Conservation (phyloP, 805 yeast species). For the Isabelozyma heimii region DNA sequence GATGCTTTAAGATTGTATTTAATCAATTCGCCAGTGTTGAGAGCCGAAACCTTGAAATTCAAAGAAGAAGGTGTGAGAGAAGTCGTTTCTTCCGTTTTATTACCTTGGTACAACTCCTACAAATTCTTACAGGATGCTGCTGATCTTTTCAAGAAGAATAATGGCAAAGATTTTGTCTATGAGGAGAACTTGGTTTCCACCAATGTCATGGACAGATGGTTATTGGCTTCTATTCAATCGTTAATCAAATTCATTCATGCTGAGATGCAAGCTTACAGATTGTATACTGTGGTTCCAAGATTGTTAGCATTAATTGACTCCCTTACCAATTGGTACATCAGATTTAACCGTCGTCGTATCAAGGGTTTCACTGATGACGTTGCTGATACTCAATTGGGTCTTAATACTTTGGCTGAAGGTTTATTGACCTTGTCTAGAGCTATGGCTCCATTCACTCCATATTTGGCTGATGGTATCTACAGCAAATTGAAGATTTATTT, state of each 20-base stretch:
- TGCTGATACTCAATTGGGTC: constrained; percentile 80
- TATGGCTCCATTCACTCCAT: constrained; percentile 99
- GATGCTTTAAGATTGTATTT: constrained; percentile 95
- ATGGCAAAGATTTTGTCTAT: constrained; percentile 67
- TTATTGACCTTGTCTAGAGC: constrained; percentile 85
- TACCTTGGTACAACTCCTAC: constrained; percentile 99
- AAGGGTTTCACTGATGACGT: constrained; percentile 86
- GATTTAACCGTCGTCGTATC: constrained; percentile 96
- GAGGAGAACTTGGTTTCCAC: constrained; percentile 62
- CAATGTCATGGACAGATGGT: constrained; percentile 98
- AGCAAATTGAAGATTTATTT: constrained; percentile 65
- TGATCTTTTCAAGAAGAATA: constrained; percentile 74
- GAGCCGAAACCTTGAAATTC: constrained; percentile 95
- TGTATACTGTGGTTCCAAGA: constrained; percentile 95
- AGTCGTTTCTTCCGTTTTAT: constrained; percentile 89
- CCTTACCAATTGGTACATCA: constrained; percentile 97
- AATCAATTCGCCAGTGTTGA: constrained; percentile 95
- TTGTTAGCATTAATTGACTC: constrained; percentile 85
- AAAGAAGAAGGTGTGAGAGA: constrained; percentile 99
- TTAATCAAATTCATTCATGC: constrained; percentile 79
- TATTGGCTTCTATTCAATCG: constrained; percentile 93
- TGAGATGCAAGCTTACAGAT: constrained; percentile 87
- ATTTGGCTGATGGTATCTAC: constrained; percentile 86
- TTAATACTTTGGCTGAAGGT: constrained; percentile 89
- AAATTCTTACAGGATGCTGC: constrained; percentile 96